These are phyloP conservation scores for Hermanozyma aechmeae DNA, from an alignment of 805 yeast genomes.

Conservation along the genomic window DNA sequence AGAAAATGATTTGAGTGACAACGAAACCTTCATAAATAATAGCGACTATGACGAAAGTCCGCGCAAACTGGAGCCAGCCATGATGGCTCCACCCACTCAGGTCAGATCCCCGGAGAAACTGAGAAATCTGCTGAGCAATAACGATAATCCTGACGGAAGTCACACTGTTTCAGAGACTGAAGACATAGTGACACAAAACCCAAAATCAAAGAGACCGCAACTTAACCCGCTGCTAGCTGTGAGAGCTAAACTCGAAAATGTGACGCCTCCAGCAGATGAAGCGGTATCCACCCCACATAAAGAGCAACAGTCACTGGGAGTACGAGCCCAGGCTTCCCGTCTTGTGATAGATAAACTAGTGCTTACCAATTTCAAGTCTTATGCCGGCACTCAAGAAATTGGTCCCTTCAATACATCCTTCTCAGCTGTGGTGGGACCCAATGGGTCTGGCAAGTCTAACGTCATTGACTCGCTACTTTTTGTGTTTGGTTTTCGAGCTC, in stretches of 20 bases:
- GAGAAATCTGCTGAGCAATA: too few relatives aligned
- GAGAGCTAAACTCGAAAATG: not conserved
- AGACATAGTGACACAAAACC: too few relatives aligned
- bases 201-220: too few relatives aligned
- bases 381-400: constrained; percentile 85
- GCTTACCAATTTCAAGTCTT: constrained; percentile 83
- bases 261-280: not conserved
- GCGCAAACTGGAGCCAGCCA: not conserved
- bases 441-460: constrained; percentile 96
- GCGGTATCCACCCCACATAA: constrained; percentile 1
- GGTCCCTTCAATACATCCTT: constrained; percentile 94
- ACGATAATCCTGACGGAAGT: too few relatives aligned
- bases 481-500: constrained; percentile 95
- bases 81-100: not conserved
- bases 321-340: constrained; percentile 30
- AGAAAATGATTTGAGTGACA: constrained; percentile 10
- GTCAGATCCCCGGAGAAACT: not conserved
- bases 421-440: constrained; percentile 97
- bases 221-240: too few relatives aligned
- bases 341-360: constrained; percentile 68
- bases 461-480: constrained; percentile 94
- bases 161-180: too few relatives aligned
- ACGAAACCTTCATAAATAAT: constrained; percentile 29
- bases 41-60: constrained; percentile 18
- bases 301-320: constrained; percentile 1